Percentiles rank a stretch among this genome's conserved stretches.
Evolutionary conservation across 2,329 filamentous ascomycete species (phyloP).

Genomic region (Immersiporthe knoxdaviesiana): DNA sequence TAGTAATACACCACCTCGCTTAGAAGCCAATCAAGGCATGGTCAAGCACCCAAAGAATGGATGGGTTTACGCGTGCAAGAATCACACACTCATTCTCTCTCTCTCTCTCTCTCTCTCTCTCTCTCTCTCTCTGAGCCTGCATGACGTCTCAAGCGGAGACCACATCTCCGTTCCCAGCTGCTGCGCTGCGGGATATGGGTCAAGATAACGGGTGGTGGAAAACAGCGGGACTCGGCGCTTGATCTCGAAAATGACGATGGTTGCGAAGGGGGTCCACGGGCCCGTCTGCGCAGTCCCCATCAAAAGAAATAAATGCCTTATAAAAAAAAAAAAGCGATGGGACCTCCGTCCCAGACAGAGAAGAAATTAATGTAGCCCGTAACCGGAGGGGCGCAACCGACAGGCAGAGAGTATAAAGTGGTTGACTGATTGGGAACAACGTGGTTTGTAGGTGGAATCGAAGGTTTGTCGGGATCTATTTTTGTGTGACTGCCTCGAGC

Average conservation of each 20-base stretch:
- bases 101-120: no score
- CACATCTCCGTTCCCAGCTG: not conserved
- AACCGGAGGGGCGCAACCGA: not conserved
- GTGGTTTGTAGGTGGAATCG: not conserved
- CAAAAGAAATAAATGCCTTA: not conserved
- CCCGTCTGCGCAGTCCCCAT: not conserved
- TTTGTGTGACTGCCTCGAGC: conserved; percentile 8
- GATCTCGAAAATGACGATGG: not conserved
- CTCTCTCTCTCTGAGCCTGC: not conserved
- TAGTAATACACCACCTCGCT: no score
- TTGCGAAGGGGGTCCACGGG: not conserved
- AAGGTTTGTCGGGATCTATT: conserved; percentile 6
- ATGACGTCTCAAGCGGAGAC: not conserved
- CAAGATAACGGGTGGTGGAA: not conserved
- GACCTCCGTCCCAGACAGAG: not conserved
- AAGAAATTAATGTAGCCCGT: not conserved
- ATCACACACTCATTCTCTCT: not conserved
- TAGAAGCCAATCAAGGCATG: not conserved
- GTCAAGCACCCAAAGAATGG: not conserved
- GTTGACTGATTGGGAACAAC: not conserved
- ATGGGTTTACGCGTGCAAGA: not conserved
- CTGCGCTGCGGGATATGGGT: not conserved
- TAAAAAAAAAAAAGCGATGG: not conserved
- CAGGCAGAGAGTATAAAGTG: not conserved
- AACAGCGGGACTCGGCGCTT: not conserved